Base-by-base conservation (phyloP, 352 stramenopile species). In the Hyaloperonospora brassicae region DNA sequence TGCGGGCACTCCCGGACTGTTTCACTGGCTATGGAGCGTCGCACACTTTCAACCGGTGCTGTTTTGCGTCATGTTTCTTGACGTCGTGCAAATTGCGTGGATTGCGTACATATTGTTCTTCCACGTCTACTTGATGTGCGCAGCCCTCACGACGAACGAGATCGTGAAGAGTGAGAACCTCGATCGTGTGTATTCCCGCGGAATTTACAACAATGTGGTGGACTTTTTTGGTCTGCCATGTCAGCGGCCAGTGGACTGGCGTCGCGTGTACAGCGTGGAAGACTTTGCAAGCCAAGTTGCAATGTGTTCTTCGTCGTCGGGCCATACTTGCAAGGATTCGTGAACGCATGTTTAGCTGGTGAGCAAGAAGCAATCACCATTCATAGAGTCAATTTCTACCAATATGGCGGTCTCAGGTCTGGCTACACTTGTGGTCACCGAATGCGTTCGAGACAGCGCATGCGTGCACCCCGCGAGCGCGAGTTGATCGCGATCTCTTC, bases 101-200 rank as follows among this genome's bases (percentile, higher is more conserved):
- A 88, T 91, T 56, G 75, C 61, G 7, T 91, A 91, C 62, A 68
- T 89, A 53, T 55, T 89, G 5, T 31, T 73, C 22, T 85, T 88
- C 63, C 74, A 91, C 55, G 22, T 70, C 4, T 91, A 85, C 64
- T 65, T 88, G 31, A 52, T 84, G 42, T 57, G 70, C 24, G 67
- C 67, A 24, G 72, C 74, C 10, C 72, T 85, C 31, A 91, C 81
- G 38, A 91, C 81, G 21, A 89, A 91, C 57, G 81, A 91, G 46
- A 70, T 88, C n/a, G 68, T 91, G 21, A 89, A 84, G 58, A 64
- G 62, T 39, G 76, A 85, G 47, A 86, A 83, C 52, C 52, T 69
- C 9, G 43, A 70, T 22, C 72, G 66, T 11, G 68, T 62, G 17
- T 91, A 84, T 47, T 89, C 81, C 4, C 70, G 73, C 27, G 81